These are phyloP conservation scores for Silene vulgaris DNA, from an alignment of 179 eudicot genomes.

Conservation along the genomic window DNA sequence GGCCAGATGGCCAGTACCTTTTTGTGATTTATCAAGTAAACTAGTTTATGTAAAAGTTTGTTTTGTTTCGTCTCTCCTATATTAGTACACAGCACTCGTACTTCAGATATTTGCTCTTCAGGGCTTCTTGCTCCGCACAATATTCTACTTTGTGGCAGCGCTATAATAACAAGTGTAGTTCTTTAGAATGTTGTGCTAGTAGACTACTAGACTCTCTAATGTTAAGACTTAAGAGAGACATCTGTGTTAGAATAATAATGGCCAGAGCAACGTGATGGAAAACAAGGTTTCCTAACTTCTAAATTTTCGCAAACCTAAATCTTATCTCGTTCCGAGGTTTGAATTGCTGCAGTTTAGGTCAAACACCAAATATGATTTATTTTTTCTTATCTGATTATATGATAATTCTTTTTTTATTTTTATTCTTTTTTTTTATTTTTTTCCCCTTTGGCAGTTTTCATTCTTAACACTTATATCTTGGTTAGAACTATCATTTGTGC, in stretches of 20 bases:
- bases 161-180: slow-evolving; percentile 8
- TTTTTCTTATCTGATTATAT: not conserved
- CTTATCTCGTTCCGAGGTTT: not conserved
- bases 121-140: not conserved
- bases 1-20: not conserved
- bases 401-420: not conserved
- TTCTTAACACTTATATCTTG: not conserved
- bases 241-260: not conserved
- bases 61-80: slow-evolving; percentile 1
- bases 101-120: not conserved
- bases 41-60: not conserved
- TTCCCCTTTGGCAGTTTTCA: not conserved
- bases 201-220: not conserved
- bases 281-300: not conserved
- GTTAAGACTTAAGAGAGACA: not conserved
- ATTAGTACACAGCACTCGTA: not conserved
- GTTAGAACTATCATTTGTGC: slow-evolving; percentile 3
- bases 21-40: not conserved
- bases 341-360: not conserved
- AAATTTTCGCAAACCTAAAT: not conserved
- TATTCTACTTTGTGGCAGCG: slow-evolving; percentile 2
- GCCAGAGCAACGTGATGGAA: not conserved
- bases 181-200: not conserved
- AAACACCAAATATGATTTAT: not conserved
- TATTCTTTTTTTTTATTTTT: not conserved